Percentiles rank a stretch among this genome's conserved stretches.
These are phyloP conservation scores for Gossypium australe DNA, from an alignment of 345 rosid species.

Conservation along the genomic window DNA sequence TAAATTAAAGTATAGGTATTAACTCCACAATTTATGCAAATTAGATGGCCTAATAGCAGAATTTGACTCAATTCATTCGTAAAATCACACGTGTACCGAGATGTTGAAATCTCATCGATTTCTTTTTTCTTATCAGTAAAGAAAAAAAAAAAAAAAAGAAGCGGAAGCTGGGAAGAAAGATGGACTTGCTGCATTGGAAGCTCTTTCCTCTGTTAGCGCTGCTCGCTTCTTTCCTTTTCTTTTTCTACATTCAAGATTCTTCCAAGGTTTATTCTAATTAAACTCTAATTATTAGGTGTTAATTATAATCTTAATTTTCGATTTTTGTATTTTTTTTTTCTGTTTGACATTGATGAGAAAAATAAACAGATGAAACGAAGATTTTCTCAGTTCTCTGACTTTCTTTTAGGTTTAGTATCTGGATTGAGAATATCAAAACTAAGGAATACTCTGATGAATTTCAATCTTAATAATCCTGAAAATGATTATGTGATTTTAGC, in stretches of 20 bases:
- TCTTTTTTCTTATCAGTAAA: not conserved
- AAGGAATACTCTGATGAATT: not conserved
- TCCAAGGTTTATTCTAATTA: constrained; percentile 32
- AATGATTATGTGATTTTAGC: not conserved
- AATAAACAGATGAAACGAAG: not conserved
- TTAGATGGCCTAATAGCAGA: not conserved
- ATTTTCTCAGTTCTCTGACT: not conserved
- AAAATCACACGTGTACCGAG: not conserved
- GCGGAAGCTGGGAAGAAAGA: constrained; percentile 13
- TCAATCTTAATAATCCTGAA: not conserved
- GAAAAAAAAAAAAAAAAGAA: not conserved
- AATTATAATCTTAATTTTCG: not conserved
- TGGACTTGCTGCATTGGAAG: constrained; percentile 48
- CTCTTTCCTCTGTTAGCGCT: constrained; percentile 48
- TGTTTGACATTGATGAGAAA: not conserved
- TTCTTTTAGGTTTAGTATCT: not conserved
- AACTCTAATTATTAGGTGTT: not conserved
- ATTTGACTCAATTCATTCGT: not conserved
- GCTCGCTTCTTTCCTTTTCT: constrained; percentile 33
- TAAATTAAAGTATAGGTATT: not conserved
- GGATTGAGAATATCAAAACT: not conserved
- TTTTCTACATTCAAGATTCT: constrained; percentile 39
- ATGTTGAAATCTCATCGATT: not conserved
- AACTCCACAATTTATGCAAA: not conserved
- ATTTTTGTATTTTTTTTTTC: not conserved